Conservation (phyloP, 176 grass and related monocot genomes). For the Ensete ventricosum region DNA sequence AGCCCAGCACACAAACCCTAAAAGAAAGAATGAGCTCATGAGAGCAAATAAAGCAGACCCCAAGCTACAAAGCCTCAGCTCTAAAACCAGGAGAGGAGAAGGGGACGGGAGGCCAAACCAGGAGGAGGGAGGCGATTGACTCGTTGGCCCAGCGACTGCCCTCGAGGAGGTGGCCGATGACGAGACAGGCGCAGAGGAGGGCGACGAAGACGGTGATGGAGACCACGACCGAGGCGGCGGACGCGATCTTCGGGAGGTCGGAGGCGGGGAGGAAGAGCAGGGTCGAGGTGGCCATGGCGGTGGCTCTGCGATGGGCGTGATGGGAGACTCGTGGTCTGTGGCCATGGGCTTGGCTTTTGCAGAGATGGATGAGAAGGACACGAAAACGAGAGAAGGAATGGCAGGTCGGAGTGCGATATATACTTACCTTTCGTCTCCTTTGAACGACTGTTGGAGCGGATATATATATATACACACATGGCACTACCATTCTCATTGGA, state of each 20-base stretch:
- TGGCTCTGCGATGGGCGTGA: too few species aligned
- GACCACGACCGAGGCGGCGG: neutral
- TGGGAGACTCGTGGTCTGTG: neutral
- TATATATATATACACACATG: too few species aligned
- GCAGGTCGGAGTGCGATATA: neutral
- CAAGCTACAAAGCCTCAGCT: neutral
- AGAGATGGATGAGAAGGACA: neutral
- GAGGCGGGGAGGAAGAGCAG: neutral
- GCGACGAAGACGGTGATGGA: slow-evolving; percentile 14
- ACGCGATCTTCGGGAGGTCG: too few species aligned
- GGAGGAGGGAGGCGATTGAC: slow-evolving; percentile 15
- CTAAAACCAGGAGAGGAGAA: neutral
- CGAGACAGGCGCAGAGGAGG: slow-evolving; percentile 18
- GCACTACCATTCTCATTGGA: too few species aligned
- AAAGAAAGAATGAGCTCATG: neutral
- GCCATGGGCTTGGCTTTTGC: neutral
- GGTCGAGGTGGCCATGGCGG: neutral
- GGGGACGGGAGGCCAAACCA: neutral
- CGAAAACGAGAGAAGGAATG: neutral
- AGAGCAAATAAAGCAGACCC: neutral
- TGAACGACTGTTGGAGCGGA: neutral
- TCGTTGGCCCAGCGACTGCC: slow-evolving; percentile 15
- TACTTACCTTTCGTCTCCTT: neutral
- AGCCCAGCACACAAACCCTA: slow-evolving; percentile 15
- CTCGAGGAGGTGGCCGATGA: slow-evolving; percentile 19